Conservation (phyloP, 768 basidiomycete species). For the Suillus fuscotomentosus region DNA sequence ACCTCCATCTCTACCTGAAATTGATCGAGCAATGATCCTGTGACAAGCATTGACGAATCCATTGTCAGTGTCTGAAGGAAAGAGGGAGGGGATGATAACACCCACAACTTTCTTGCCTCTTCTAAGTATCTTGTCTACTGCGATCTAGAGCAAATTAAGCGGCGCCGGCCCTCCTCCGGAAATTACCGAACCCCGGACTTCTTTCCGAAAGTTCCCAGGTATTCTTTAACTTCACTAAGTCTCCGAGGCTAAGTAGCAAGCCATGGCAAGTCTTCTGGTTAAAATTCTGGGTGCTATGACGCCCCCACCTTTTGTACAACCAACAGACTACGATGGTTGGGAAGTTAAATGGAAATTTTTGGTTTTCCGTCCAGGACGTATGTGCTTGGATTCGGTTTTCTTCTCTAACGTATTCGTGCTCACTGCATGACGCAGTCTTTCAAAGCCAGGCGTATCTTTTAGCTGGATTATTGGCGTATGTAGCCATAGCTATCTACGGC, state of each 20-base stretch:
- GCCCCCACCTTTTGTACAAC: slow-evolving; percentile 54
- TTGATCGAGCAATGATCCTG: slow-evolving; percentile 18
- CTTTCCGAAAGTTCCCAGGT: slow-evolving; percentile 1
- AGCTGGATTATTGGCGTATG: slow-evolving; percentile 51
- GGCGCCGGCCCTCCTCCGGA: background rate
- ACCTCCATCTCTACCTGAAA: slow-evolving; percentile 32
- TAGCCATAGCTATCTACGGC: slow-evolving; percentile 58
- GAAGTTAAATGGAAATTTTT: slow-evolving; percentile 75
- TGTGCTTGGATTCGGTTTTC: slow-evolving; percentile 21
- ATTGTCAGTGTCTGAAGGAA: slow-evolving; percentile 11
- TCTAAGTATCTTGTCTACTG: background rate
- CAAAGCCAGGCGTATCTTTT: slow-evolving; percentile 62
- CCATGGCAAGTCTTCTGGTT: slow-evolving; percentile 13
- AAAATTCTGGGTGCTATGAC: slow-evolving; percentile 37
- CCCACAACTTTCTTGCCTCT: background rate
- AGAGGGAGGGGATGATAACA: background rate
- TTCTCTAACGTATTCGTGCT: slow-evolving; percentile 2
- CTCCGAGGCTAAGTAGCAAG: background rate
- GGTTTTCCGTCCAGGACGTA: slow-evolving; percentile 79
- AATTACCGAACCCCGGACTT: slow-evolving; percentile 6
- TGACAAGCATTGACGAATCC: slow-evolving; percentile 22
- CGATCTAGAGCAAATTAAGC: background rate
- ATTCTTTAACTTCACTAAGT: background rate
- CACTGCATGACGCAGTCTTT: slow-evolving; percentile 46
- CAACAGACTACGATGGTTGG: slow-evolving; percentile 67